These are phyloP conservation scores for Cladosporium sp. DNA, from an alignment of 2,329 filamentous ascomycete species.

Conservation along the genomic window DNA sequence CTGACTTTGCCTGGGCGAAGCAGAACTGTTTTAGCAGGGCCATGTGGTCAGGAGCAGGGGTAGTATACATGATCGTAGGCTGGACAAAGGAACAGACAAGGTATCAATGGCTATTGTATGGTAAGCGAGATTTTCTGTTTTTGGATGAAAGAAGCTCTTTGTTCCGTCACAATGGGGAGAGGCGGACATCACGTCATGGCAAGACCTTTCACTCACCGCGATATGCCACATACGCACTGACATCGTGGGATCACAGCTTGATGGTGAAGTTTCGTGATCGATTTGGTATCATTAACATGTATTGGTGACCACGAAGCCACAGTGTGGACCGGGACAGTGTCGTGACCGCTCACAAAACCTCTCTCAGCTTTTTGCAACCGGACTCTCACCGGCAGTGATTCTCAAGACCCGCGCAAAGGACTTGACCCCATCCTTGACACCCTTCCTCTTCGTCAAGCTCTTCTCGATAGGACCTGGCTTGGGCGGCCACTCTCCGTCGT, in stretches of 20 bases:
- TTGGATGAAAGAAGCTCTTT: not conserved
- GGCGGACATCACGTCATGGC: not conserved
- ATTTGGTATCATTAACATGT: not conserved
- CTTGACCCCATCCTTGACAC: slow-evolving; percentile 41
- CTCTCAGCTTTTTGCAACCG: slow-evolving; percentile 1
- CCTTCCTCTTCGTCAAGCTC: slow-evolving; percentile 36
- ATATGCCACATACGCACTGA: not conserved
- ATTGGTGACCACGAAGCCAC: not conserved
- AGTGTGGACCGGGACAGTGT: not conserved
- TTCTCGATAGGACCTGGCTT: slow-evolving; percentile 49
- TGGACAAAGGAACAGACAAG: not conserved
- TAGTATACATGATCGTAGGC: not conserved
- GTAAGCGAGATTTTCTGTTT: not conserved
- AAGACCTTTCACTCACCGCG: not conserved
- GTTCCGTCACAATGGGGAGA: not conserved
- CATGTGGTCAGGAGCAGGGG: not conserved
- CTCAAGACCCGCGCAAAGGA: slow-evolving; percentile 42
- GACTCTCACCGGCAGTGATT: slow-evolving; percentile 20
- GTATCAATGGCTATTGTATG: not conserved
- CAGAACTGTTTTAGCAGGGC: not conserved
- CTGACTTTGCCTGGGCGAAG: not conserved
- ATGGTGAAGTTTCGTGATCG: not conserved
- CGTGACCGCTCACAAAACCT: not conserved
- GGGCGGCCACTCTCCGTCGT: slow-evolving; percentile 89
- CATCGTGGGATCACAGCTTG: not conserved